Evolutionary conservation across 2,329 filamentous ascomycete genomes (phyloP).

Genomic region (Neopestalotiopsis clavispora): DNA sequence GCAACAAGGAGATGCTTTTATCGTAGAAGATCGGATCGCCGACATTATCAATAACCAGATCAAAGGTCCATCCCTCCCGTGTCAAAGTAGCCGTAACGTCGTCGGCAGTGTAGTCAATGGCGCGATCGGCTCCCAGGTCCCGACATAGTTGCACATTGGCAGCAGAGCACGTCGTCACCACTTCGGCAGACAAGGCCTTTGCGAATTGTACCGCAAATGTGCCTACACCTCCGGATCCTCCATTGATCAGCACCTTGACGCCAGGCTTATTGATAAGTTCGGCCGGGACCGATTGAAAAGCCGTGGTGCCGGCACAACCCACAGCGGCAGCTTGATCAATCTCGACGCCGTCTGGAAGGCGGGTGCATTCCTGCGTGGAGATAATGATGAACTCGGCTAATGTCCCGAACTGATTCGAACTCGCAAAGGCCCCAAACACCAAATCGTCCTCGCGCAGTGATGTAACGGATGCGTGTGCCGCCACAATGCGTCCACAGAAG

Average conservation of each 20-base stretch:
- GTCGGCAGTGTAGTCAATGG: slow-evolving; percentile 62
- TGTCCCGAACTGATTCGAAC: slow-evolving; percentile 41
- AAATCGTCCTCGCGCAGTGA: slow-evolving; percentile 43
- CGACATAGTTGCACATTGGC: slow-evolving; percentile 61
- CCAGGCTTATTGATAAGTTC: slow-evolving; percentile 44
- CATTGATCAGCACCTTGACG: slow-evolving; percentile 68
- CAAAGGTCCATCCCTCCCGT: slow-evolving; percentile 52
- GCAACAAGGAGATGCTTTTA: background rate
- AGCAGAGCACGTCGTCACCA: slow-evolving; percentile 63
- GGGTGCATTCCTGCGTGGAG: slow-evolving; percentile 34
- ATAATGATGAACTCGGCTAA: slow-evolving; percentile 46
- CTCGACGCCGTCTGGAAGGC: slow-evolving; percentile 48
- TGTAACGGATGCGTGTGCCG: slow-evolving; percentile 30
- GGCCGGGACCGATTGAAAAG: slow-evolving; percentile 52
- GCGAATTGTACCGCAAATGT: slow-evolving; percentile 67
- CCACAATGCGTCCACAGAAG: slow-evolving; percentile 49
- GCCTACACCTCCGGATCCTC: slow-evolving; percentile 66
- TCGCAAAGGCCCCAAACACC: slow-evolving; percentile 47
- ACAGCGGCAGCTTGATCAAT: slow-evolving; percentile 46
- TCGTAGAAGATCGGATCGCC: slow-evolving; percentile 33
- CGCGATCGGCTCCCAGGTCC: slow-evolving; percentile 65
- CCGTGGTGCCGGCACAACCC: slow-evolving; percentile 51
- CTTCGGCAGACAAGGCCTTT: slow-evolving; percentile 62
- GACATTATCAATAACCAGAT: slow-evolving; percentile 63
- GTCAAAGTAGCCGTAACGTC: slow-evolving; percentile 53